A percentile compares a stretch with the other conserved stretches of the same genome.
Conservation (phyloP, 2,329 filamentous ascomycete species). For the Phyllosticta citriasiana region DNA sequence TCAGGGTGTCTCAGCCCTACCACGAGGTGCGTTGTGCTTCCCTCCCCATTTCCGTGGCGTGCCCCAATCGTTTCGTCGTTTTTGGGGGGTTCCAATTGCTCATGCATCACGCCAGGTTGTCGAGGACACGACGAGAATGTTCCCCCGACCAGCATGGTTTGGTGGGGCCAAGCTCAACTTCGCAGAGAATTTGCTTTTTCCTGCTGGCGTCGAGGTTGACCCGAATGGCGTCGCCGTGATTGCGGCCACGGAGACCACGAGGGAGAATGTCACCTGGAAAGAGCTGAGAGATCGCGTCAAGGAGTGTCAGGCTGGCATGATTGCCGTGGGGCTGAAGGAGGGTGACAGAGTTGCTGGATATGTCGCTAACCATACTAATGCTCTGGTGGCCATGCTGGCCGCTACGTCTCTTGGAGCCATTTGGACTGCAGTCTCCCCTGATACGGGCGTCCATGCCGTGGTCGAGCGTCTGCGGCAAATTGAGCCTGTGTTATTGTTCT, state of each 20-base stretch:
- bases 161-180: slow-evolving; percentile 73
- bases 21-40: slow-evolving; percentile 41
- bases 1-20: slow-evolving; percentile 58
- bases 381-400: slow-evolving; percentile 79
- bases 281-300: slow-evolving; percentile 70
- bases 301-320: slow-evolving; percentile 60
- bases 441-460: slow-evolving; percentile 85
- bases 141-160: slow-evolving; percentile 82
- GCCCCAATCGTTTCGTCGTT: not conserved
- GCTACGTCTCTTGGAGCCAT: slow-evolving; percentile 73
- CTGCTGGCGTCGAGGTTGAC: slow-evolving; percentile 43
- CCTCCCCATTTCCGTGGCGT: not conserved
- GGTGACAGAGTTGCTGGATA: slow-evolving; percentile 61
- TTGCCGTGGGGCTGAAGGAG: slow-evolving; percentile 51
- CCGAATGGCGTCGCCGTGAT: slow-evolving; percentile 61
- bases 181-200: slow-evolving; percentile 87
- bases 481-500: slow-evolving; percentile 69
- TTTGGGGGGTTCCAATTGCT: not conserved
- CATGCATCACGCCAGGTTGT: slow-evolving; percentile 47
- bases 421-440: slow-evolving; percentile 89
- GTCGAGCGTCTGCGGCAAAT: slow-evolving; percentile 82
- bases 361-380: slow-evolving; percentile 81
- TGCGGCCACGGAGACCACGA: slow-evolving; percentile 64
- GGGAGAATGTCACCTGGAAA: slow-evolving; percentile 63
- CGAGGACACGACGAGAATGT: slow-evolving; percentile 59